Conservation (phyloP, 2,329 filamentous ascomycete genomes). For the Grosmannia penicillata region DNA sequence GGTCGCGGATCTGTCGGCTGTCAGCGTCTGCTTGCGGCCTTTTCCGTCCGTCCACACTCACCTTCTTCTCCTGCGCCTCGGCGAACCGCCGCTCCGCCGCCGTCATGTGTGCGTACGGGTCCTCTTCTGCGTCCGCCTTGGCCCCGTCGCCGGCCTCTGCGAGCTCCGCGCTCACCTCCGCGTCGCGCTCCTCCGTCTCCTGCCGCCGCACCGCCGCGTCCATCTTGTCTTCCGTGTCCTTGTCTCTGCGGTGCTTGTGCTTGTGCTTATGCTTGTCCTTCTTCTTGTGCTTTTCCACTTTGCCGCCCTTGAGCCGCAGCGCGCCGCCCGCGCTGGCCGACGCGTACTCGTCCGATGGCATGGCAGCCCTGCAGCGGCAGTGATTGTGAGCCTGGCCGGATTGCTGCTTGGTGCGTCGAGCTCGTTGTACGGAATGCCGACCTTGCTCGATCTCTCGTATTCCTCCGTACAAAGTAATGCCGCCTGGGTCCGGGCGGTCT, state of each 20-base stretch:
- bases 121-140: constrained; percentile 14
- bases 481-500: too few species aligned
- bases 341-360: constrained; percentile 65
- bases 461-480: too few species aligned
- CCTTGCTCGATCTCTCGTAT: too few species aligned
- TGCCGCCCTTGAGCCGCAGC: constrained; percentile 72
- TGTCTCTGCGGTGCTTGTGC: constrained; percentile 3
- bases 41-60: background rate
- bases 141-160: constrained; percentile 13
- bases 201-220: too few species aligned
- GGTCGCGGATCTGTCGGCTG: constrained; percentile 52
- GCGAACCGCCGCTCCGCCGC: constrained; percentile 71
- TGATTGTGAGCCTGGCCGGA: background rate
- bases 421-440: too few species aligned
- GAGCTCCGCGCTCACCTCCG: too few species aligned
- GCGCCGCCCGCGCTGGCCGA: constrained; percentile 52
- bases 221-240: constrained; percentile 7
- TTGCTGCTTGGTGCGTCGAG: too few species aligned
- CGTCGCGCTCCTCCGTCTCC: too few species aligned
- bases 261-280: constrained; percentile 40
- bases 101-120: constrained; percentile 46
- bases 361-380: constrained; percentile 16
- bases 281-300: constrained; percentile 48
- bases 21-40: background rate
- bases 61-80: constrained; percentile 67